Conservation (phyloP, 345 rosid genomes). For the Eucalyptus brandiana region DNA sequence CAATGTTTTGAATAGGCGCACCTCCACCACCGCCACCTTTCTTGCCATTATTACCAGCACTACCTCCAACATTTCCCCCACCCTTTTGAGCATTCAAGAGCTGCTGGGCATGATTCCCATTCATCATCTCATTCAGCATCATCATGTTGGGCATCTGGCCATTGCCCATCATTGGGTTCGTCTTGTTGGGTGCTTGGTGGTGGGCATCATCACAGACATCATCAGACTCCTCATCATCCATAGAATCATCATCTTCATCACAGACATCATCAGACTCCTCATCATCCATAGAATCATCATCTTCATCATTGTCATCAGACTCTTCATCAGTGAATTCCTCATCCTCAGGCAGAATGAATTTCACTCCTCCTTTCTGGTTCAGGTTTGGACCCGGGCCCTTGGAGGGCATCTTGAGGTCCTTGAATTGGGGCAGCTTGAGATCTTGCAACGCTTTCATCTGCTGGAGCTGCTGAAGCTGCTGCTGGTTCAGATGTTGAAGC, state of each 20-base stretch:
- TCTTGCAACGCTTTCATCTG: slow-evolving; percentile 58
- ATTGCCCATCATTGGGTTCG: slow-evolving; percentile 40
- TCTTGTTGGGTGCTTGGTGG: slow-evolving; percentile 24
- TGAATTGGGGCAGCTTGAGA: slow-evolving; percentile 52
- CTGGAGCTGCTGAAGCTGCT: slow-evolving; percentile 19
- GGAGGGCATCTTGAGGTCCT: slow-evolving; percentile 42
- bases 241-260: slow-evolving; percentile 19
- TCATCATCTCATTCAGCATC: slow-evolving; percentile 31
- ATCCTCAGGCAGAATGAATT: slow-evolving; percentile 40
- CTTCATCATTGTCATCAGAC: too few species aligned
- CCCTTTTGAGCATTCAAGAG: slow-evolving; percentile 40
- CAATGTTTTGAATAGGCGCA: slow-evolving; percentile 27
- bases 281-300: slow-evolving; percentile 11
- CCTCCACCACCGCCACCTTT: slow-evolving; percentile 32
- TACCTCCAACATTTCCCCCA: slow-evolving; percentile 14
- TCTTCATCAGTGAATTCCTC: not conserved
- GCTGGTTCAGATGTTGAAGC: not conserved
- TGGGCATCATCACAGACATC: slow-evolving; percentile 35
- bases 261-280: slow-evolving; percentile 32
- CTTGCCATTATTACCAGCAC: slow-evolving; percentile 23
- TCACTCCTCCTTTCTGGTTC: slow-evolving; percentile 8
- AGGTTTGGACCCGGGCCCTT: slow-evolving; percentile 26
- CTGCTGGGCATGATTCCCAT: slow-evolving; percentile 16
- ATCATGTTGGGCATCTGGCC: slow-evolving; percentile 17
- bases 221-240: slow-evolving; percentile 31